Conservation (phyloP, 2,329 filamentous ascomycete species). For the Claviceps africana region DNA sequence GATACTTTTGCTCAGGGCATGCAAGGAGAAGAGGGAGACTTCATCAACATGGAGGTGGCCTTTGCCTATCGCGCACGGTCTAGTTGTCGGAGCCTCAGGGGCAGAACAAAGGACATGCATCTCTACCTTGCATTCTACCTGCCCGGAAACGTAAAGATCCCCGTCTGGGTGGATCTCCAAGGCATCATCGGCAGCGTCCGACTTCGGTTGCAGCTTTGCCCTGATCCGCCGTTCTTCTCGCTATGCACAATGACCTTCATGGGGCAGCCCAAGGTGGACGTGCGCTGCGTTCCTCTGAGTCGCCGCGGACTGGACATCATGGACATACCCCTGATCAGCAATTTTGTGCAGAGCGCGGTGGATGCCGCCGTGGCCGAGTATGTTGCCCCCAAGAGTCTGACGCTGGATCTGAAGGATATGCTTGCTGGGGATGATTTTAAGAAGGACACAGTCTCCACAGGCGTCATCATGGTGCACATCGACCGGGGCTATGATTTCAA, state of each 20-base stretch:
- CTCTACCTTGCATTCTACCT: slow-evolving; percentile 60
- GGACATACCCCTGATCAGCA: slow-evolving; percentile 60
- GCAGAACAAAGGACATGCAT: slow-evolving; percentile 53
- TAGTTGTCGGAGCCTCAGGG: slow-evolving; percentile 46
- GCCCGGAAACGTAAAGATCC: slow-evolving; percentile 35
- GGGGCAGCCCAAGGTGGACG: slow-evolving; percentile 57
- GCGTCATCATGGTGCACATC: slow-evolving; percentile 52
- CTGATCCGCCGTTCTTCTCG: slow-evolving; percentile 66
- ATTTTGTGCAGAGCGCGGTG: slow-evolving; percentile 61
- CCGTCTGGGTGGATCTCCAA: slow-evolving; percentile 62
- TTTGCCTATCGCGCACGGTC: slow-evolving; percentile 57
- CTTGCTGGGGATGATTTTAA: slow-evolving; percentile 67
- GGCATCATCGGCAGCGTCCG: slow-evolving; percentile 59
- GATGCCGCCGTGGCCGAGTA: slow-evolving; percentile 63
- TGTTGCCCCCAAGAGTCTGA: slow-evolving; percentile 62
- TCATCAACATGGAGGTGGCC: slow-evolving; percentile 62
- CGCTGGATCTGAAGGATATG: slow-evolving; percentile 63
- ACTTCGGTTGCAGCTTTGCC: slow-evolving; percentile 55
- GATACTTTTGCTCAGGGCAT: slow-evolving; percentile 39
- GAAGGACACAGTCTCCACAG: slow-evolving; percentile 53
- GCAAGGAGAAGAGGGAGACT: slow-evolving; percentile 65
- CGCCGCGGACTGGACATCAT: slow-evolving; percentile 59
- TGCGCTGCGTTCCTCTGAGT: slow-evolving; percentile 56
- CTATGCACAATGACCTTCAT: slow-evolving; percentile 61
- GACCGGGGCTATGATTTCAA: slow-evolving; percentile 57